Base-by-base conservation (phyloP, 2,329 filamentous ascomycete genomes). In the Colletotrichum theobromicola region DNA sequence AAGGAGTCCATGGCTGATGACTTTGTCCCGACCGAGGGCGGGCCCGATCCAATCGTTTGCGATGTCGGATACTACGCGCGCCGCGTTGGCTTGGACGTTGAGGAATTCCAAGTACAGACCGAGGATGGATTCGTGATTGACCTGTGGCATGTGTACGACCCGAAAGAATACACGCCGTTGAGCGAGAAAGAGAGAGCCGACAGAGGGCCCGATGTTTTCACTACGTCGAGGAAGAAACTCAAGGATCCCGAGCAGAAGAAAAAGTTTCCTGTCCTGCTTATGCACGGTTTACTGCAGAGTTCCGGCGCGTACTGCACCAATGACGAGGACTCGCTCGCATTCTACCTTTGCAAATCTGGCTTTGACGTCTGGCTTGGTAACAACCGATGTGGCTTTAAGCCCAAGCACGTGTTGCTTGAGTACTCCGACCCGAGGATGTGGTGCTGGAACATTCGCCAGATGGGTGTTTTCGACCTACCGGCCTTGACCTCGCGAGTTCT, bases 351-450 rank as follows among this genome's bases (percentile, higher is more conserved):
- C 83, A 98, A 98, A 84, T 92, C 94, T 0, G 96, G 96, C 2
- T 98, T 95, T 83, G 96, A 98, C 82, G 95, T 98, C 50, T 98
- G 96, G 96, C 88, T 98, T 18, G 96, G 96, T 6, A 98, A 98
- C 84, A 98, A 98, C 81, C 90, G 96, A 24, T 98, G 95, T 80
- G 96, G 96, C 2, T 95, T 97, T 83, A 87, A 90, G 1, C 96
- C 96, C 1, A 90, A 92, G 77, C 96, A 98, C 81, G 90, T 88
- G 4, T 84, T 93, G 26, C 89, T 98, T 50, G 84, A 90, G 3
- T 92, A 94, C 77, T 86, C 86, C 4, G 96, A 98, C 80, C 96
- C 96, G 2, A 91, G 95, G 34, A 97, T 98, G 94, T 98, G 96
- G 96, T 92, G 93, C 53, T 98, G 96, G 96, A 98, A 98, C 77